These are phyloP conservation scores for Curvularia hawaiiensis DNA, from an alignment of 2,329 filamentous ascomycete species.

Conservation along the genomic window DNA sequence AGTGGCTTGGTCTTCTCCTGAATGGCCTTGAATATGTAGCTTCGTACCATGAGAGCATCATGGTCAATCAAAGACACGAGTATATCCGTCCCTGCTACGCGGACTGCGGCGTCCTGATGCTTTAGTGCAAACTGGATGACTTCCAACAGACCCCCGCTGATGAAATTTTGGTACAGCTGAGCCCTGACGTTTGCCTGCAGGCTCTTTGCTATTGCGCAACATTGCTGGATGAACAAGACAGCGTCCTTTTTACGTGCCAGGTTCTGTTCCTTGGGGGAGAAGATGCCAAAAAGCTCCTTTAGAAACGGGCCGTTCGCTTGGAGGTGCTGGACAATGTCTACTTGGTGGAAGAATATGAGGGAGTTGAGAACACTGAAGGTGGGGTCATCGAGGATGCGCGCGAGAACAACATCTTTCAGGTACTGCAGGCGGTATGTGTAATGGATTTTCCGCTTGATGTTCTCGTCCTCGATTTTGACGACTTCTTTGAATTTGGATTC, in stretches of 20 bases:
- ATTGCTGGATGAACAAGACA: constrained; percentile 95
- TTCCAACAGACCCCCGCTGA: constrained; percentile 81
- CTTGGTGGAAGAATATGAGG: constrained; percentile 98
- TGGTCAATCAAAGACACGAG: constrained; percentile 94
- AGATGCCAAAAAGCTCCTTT: constrained; percentile 85
- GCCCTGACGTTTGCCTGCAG: constrained; percentile 82
- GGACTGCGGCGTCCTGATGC: constrained; percentile 80
- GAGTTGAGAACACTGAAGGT: constrained; percentile 98
- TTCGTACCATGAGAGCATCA: constrained; percentile 90
- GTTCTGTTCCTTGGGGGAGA: constrained; percentile 67
- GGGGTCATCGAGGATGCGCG: constrained; percentile 93
- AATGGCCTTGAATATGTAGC: constrained; percentile 90
- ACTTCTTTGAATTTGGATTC: constrained; percentile 95
- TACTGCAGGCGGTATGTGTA: constrained; percentile 96
- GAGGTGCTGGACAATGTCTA: constrained; percentile 96
- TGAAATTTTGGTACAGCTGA: constrained; percentile 86
- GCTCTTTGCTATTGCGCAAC: constrained; percentile 91
- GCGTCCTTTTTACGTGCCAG: constrained; percentile 85
- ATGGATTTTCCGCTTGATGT: constrained; percentile 88
- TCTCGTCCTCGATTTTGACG: constrained; percentile 82
- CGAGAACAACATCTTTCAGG: constrained; percentile 96
- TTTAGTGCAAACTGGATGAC: constrained; percentile 92
- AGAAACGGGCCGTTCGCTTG: constrained; percentile 80
- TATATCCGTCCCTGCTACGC: constrained; percentile 92
- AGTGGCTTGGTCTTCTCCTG: constrained; percentile 83